Conservation (phyloP, 805 yeast species). For the Lachancea sp. region DNA sequence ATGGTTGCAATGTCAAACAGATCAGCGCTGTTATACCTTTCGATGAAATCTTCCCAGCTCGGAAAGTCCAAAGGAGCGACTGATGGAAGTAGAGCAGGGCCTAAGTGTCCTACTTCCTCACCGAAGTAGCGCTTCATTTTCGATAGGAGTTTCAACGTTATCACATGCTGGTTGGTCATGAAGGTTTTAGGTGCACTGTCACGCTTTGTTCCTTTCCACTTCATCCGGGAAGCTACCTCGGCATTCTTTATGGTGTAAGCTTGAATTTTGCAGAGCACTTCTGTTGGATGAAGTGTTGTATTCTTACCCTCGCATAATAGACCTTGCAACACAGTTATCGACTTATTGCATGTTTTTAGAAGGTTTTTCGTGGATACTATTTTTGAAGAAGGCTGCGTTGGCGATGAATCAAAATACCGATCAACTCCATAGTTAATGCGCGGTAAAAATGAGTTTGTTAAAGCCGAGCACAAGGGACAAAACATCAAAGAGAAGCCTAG, state of each 20-base stretch:
- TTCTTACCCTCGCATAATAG: constrained; percentile 6
- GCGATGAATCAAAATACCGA: not conserved
- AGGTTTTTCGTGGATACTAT: not conserved
- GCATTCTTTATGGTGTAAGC: constrained; percentile 54
- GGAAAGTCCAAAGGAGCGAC: too few species aligned
- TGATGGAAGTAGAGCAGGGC: too few species aligned
- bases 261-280: constrained; percentile 33
- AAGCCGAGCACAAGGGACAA: constrained; percentile 87
- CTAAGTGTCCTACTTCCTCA: not conserved
- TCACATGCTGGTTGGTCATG: constrained; percentile 53
- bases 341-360: constrained; percentile 8
- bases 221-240: constrained; percentile 46
- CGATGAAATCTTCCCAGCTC: not conserved
- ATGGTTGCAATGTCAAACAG: not conserved
- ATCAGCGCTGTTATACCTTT: not conserved
- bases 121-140: constrained; percentile 27
- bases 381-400: not conserved
- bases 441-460: constrained; percentile 81
- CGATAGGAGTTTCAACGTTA: constrained; percentile 47
- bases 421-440: constrained; percentile 24
- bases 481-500: constrained; percentile 63
- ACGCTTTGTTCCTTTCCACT: not conserved
- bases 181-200: constrained; percentile 29
- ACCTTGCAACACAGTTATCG: constrained; percentile 20
- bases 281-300: constrained; percentile 13